Base-by-base conservation (phyloP, 108 stramenopile genomes). In the Heterococcus sp. region DNA sequence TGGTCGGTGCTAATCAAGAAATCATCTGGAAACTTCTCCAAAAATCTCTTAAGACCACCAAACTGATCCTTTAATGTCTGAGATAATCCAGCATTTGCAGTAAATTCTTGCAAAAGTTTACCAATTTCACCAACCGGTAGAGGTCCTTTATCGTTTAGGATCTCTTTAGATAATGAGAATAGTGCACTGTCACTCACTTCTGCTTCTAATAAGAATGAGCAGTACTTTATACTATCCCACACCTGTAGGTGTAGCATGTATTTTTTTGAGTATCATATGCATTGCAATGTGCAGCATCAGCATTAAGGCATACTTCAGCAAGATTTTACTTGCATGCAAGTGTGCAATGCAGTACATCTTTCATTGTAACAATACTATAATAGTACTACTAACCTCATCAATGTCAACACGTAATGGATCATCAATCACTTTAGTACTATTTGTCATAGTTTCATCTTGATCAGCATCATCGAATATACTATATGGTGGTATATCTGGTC, bases 41-140 rank as follows among this genome's bases (percentile, higher is more conserved):
- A 34, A 40, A 89, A 89, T 63, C 87, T 88, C 78, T 89, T 89
- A 63, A 89, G 82, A 2, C 89, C 89, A 0, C 89, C 89, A 58
- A 88, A 89, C 31, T 78, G 74, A 21, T 88, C 89, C 85, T 83
- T 85, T 30, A 89, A 85, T 33, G 74, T 65, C 30, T 79, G 73
- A 27, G 85, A 75, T 64, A 89, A 38, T 1, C 37, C 65, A 5
- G 85, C 46, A 73, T 86, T 86, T 0, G 86, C 35, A 8, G 85
- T 86, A 35, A 77, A 77, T 72, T 89, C 87, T 37, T 83, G 85
- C 35, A 89, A 80, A 30, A 88, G 71, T 64, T 89, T 89, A 29
- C 89, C 89, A 11, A 89, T 79, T 65, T 89, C 89, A 21, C 89
- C 89, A 38, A 87, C 85, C 14, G 89, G 89, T 36, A 88, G 82